Conservation (phyloP, 805 yeast species). For the Sugiyamaella qingdaonensis region DNA sequence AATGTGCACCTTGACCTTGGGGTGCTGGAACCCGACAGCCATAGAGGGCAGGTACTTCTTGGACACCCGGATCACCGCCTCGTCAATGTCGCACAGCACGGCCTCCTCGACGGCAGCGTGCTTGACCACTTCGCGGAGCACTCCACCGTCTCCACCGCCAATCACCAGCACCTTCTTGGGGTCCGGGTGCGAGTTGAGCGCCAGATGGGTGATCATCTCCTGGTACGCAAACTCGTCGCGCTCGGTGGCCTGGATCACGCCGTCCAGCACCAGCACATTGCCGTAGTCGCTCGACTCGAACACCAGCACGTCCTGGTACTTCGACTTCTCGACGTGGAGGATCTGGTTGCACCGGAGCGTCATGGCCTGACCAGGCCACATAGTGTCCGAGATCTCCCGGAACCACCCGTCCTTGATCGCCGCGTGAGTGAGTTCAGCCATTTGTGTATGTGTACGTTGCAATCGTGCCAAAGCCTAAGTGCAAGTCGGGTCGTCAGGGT, state of each 20-base stretch:
- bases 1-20: slow-evolving; percentile 60
- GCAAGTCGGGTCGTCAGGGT: not conserved
- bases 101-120: slow-evolving; percentile 58
- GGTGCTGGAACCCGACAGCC: slow-evolving; percentile 62
- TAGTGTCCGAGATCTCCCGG: slow-evolving; percentile 62
- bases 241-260: slow-evolving; percentile 87
- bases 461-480: not conserved
- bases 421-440: slow-evolving; percentile 27
- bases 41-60: slow-evolving; percentile 70
- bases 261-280: slow-evolving; percentile 84
- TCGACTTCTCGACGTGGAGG: slow-evolving; percentile 62
- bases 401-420: slow-evolving; percentile 69
- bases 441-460: slow-evolving; percentile 1
- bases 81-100: slow-evolving; percentile 85
- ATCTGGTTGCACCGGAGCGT: slow-evolving; percentile 58
- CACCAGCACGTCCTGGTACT: slow-evolving; percentile 74
- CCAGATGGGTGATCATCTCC: slow-evolving; percentile 83
- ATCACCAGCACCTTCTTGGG: slow-evolving; percentile 79
- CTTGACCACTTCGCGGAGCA: slow-evolving; percentile 79
- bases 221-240: slow-evolving; percentile 92
- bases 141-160: slow-evolving; percentile 98
- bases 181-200: slow-evolving; percentile 67
- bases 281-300: slow-evolving; percentile 76
- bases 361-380: slow-evolving; percentile 87
- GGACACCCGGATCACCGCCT: slow-evolving; percentile 68